These are phyloP conservation scores for Vitis hybrid DNA, from an alignment of 177 flowering plant species.

Conservation along the genomic window DNA sequence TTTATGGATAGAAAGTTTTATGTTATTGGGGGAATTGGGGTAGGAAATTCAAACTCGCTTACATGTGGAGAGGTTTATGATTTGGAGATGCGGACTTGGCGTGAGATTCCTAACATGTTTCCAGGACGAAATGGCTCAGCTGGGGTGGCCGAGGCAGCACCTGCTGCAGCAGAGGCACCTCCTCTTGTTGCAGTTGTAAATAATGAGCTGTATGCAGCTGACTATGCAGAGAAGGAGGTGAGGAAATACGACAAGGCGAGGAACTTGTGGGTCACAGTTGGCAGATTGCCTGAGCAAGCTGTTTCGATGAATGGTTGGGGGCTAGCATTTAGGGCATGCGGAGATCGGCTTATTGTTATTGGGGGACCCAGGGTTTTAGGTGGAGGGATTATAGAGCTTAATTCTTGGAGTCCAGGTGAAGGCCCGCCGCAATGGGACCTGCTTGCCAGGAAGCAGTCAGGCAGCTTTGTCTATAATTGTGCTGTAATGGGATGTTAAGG, in stretches of 20 bases:
- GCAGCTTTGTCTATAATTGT: slow-evolving; percentile 78
- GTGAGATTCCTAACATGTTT: slow-evolving; percentile 61
- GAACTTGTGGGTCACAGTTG: slow-evolving; percentile 54
- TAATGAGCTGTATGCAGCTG: slow-evolving; percentile 70
- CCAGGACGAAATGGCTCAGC: slow-evolving; percentile 30
- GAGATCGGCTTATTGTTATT: slow-evolving; percentile 63
- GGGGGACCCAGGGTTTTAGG: slow-evolving; percentile 65
- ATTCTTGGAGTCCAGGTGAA: slow-evolving; percentile 62
- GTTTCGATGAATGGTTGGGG: slow-evolving; percentile 85
- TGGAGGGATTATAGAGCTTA: slow-evolving; percentile 59
- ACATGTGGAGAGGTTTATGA: slow-evolving; percentile 73
- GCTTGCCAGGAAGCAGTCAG: slow-evolving; percentile 52
- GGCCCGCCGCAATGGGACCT: slow-evolving; percentile 60
- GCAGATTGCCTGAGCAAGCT: slow-evolving; percentile 64
- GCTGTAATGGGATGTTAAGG: slow-evolving; percentile 83
- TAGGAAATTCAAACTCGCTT: slow-evolving; percentile 29
- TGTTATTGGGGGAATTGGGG: slow-evolving; percentile 67
- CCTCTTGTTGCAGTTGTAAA: slow-evolving; percentile 76
- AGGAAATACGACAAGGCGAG: slow-evolving; percentile 59
- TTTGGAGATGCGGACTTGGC: slow-evolving; percentile 52
- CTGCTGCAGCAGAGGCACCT: slow-evolving; percentile 64
- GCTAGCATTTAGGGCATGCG: slow-evolving; percentile 76
- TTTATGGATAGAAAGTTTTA: slow-evolving; percentile 75
- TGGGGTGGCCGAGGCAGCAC: slow-evolving; percentile 25
- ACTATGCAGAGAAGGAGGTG: slow-evolving; percentile 49